Evolutionary conservation across 768 basidiomycete genomes (phyloP), one percentile per base, ranked within the genome.

Genomic region (Amanita pseudoporphyria): DNA sequence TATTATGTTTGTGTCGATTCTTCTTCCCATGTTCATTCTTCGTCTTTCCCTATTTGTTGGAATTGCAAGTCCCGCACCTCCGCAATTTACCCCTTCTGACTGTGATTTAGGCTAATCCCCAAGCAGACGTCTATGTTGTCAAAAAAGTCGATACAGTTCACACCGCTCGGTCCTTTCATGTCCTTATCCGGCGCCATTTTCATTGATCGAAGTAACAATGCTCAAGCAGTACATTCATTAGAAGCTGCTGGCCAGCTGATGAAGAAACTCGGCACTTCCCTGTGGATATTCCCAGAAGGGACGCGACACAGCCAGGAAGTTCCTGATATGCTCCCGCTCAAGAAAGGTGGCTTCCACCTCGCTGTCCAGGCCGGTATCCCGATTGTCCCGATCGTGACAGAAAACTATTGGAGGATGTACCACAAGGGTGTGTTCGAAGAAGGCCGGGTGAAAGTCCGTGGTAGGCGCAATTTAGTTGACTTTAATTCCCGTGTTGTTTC

Each of bases 321-420:
- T 28, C 76, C 85, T 6, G 74, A 78, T 28, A 67, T 99, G 62
- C 72, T 87, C 5, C 85, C 90, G 2, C 84, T 99, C 72, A 99
- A 99, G 74, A 99, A 97, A 66, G 96, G 96, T 35, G 94, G 92
- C 3, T 98, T 98, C 74, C 93, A 98, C 62, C 77, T 97, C 44
- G 96, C 96, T 24, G 76, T 98, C 21, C 84, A 93, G 66, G 82
- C 90, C 10, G 81, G 86, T 26, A 76, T 98, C 40, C 95, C 96
- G 5, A 84, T 99, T 59, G 77, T 89, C 26, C 95, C 96, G 5
- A 77, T 99, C 45, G 84, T 98, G 2, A 81, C 82, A 45, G 92
- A 98, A 70, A 97, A 97, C 64, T 99, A 98, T 63, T 88, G 88
- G 77, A 68, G 78, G 53, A 56, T 95, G 40, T 98, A 96, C 64